Evolutionary conservation across 257 asterid genomes (phyloP), one percentile per base, ranked within the genome.

Genomic region (Jasminum sambac): DNA sequence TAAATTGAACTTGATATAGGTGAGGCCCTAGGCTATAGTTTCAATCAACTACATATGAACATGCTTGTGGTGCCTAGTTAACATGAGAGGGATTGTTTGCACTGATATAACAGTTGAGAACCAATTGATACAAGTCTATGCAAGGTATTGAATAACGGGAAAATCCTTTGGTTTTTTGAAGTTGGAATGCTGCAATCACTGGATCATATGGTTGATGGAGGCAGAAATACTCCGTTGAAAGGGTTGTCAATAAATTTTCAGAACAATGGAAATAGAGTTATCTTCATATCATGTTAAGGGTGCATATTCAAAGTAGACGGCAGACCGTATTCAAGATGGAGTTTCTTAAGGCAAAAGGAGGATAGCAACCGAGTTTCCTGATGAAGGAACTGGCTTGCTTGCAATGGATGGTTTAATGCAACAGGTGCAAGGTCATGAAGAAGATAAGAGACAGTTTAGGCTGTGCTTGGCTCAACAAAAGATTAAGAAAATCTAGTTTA

Each of bases 331-430:
- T 2, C 12, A 50, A 52, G 61, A 11, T 6, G 61, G 61, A 52
- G 61, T 52, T 52, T 8, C 24, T 52, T 52, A 52, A n/a, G n/a
- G n/a, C n/a, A n/a, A n/a, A n/a, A n/a, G 61, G 61, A 52, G 26
- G 30, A 7, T 19, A 9, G 61, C 58, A 19, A 52, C 25, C 21
- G 26, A 48, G 6, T 17, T 17, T 52, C 30, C 61, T 8, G 21
- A 52, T 17, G 30, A 19, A 48, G 59, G 24, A 50, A 19, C 12
- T 52, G 13, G 25, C 21, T 52, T 52, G 26, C 13, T 52, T 52
- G 61, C 26, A 17, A 52, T 52, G 26, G 61, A 52, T 52, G 61
- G 26, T 52, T 50, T 52, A 0, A 6, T 19, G 21, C 21, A 7
- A 52, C 13, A 19, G 61, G 17, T 52, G 61, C 61, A 19, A 52